A percentile compares a stretch with the other conserved stretches of the same genome.
Evolutionary conservation across 768 basidiomycete species (phyloP).

Genomic region (Rhodotorula toruloides): DNA sequence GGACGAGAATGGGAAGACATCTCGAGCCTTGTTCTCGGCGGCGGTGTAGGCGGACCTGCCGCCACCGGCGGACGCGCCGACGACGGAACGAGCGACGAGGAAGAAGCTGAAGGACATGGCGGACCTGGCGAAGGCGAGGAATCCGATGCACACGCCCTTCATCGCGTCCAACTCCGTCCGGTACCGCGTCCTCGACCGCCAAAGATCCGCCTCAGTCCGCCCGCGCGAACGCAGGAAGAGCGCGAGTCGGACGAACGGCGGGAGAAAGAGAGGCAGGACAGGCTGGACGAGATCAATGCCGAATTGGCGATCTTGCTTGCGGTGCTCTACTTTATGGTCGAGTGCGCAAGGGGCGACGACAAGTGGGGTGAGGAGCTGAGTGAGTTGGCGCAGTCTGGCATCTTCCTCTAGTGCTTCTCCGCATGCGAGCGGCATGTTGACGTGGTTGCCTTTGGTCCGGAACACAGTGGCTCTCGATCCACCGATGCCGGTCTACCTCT

Average conservation of each 20-base stretch:
- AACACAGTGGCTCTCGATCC: slow-evolving; percentile 84
- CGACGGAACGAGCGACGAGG: background rate
- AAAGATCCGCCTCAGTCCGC: background rate
- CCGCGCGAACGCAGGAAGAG: background rate
- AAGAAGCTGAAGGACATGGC: too few relatives aligned
- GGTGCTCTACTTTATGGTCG: slow-evolving; percentile 90
- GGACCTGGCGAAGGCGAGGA: too few relatives aligned
- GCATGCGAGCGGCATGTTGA: background rate
- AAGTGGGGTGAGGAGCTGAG: slow-evolving; percentile 95
- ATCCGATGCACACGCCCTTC: too few relatives aligned
- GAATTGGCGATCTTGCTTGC: slow-evolving; percentile 90
- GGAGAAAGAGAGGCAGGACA: slow-evolving; percentile 61
- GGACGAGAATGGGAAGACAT: slow-evolving; percentile 49
- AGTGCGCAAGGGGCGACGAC: slow-evolving; percentile 86
- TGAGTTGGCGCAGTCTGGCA: slow-evolving; percentile 51
- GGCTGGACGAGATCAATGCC: slow-evolving; percentile 82
- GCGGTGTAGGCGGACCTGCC: background rate
- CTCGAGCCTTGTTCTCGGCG: too few relatives aligned
- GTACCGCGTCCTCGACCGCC: background rate
- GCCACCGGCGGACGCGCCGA: background rate
- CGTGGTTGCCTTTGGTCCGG: background rate
- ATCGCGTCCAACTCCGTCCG: too few relatives aligned
- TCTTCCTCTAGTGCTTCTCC: background rate
- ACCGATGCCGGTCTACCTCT: slow-evolving; percentile 84
- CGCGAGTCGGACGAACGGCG: slow-evolving; percentile 17